Evolutionary conservation across 2,329 filamentous ascomycete species (phyloP), one percentile per base, ranked within the genome.

Genomic region (Aspergillus sergii): DNA sequence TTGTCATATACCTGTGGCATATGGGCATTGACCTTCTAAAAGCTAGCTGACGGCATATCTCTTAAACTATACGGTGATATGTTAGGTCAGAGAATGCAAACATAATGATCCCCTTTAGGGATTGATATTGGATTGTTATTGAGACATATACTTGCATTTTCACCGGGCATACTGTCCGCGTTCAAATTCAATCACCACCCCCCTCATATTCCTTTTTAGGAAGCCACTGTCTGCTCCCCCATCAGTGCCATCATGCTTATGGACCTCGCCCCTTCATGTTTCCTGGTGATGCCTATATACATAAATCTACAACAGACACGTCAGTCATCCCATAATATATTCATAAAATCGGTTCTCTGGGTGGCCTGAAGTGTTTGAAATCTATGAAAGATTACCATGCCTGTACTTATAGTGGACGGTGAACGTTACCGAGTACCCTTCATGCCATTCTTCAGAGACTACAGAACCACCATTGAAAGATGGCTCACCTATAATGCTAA

Each of bases 371-470:
- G 26, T 10, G 46, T 9, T 8, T n/a, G 26, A 16, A 7, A 30
- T 6, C 26, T 8, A 50, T 11, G 53, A 53, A 54, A 26, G 53
- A 10, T 28, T 30, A 21, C 19, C 39, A 69, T 69, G 68, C 68
- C 66, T 21, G 41, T 62, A 26, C 57, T 68, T 41, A 36, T 64
- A 23, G 57, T 65, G 9, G 59, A 67, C 26, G 63, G 66, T 50
- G 65, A 51, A 45, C 55, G 23, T 28, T 64, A 64, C 28, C 26
- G 28, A 51, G 9, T 69, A 14, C 57, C 60, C 4, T 56, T 68
- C 50, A 62, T 57, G n/a, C 57, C 57, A 36, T 57, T 63, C 28
- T 57, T 62, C 36, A 64, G 36, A 23, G 60, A 57, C 16, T 34
- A 32, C 28, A 32, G 10, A 8, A 32, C 28, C 19, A 28, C 2